Conservation (phyloP, 2,329 filamentous ascomycete genomes). For the Exophiala mesophila region DNA sequence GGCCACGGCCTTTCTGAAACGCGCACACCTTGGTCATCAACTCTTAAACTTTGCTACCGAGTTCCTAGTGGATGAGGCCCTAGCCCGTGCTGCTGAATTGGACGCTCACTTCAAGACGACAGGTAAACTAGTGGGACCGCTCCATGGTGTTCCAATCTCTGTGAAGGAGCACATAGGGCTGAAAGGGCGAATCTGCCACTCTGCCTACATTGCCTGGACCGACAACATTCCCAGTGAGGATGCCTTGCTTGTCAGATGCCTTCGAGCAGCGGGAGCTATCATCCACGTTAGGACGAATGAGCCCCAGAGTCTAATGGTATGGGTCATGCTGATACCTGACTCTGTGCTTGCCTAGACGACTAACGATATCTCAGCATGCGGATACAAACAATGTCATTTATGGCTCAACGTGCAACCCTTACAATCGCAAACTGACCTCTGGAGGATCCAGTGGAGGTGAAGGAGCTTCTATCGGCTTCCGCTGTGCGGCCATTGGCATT, state of each 20-base stretch:
- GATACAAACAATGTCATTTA: slow-evolving; percentile 37
- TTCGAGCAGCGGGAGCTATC: slow-evolving; percentile 41
- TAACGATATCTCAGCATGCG: slow-evolving; percentile 18
- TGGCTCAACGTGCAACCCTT: slow-evolving; percentile 48
- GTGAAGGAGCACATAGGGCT: slow-evolving; percentile 31
- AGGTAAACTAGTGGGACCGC: slow-evolving; percentile 26
- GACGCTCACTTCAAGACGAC: slow-evolving; percentile 25
- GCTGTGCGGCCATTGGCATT: slow-evolving; percentile 51
- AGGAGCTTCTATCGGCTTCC: slow-evolving; percentile 49
- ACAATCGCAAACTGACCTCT: slow-evolving; percentile 46
- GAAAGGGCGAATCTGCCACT: slow-evolving; percentile 25
- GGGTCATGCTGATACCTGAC: too few relatives aligned
- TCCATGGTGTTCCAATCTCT: slow-evolving; percentile 31
- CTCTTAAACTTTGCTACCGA: slow-evolving; percentile 33
- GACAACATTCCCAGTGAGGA: slow-evolving; percentile 27
- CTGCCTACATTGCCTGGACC: slow-evolving; percentile 34
- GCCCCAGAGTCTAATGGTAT: slow-evolving; percentile 48
- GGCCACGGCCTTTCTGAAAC: slow-evolving; percentile 23
- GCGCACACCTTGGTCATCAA: slow-evolving; percentile 26
- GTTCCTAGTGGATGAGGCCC: slow-evolving; percentile 27
- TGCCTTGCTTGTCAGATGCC: slow-evolving; percentile 29
- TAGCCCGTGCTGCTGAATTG: slow-evolving; percentile 25
- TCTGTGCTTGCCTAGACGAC: too few relatives aligned
- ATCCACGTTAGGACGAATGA: slow-evolving; percentile 49
- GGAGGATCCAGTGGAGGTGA: slow-evolving; percentile 56